Percentiles rank a stretch among this genome's conserved stretches.
Evolutionary conservation across 2,329 filamentous ascomycete species (phyloP).

Genomic region (Fusarium musae): DNA sequence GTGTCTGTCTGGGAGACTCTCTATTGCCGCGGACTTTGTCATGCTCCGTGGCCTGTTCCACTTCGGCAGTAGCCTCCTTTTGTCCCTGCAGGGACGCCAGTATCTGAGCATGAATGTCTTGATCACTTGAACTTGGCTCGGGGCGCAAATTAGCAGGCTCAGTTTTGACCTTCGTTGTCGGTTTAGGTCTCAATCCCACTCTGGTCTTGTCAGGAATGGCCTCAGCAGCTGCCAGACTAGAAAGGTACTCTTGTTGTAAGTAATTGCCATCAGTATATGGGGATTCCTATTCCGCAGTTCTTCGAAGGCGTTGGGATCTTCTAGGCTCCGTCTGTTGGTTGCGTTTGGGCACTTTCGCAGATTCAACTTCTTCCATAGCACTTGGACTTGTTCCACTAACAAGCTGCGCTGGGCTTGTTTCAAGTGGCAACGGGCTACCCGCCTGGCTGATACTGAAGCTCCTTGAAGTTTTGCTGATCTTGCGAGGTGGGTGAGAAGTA

Average conservation of each 20-base stretch:
- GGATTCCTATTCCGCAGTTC: conserved; percentile 20
- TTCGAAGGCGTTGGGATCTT: conserved; percentile 11
- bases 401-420: not conserved
- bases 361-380: not conserved
- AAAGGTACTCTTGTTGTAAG: conserved; percentile 13
- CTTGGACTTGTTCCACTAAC: not conserved
- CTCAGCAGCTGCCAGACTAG: not conserved
- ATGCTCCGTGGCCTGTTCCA: not conserved
- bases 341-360: not conserved
- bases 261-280: not conserved
- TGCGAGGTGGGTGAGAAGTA: conserved; percentile 1
- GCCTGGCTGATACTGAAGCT: conserved; percentile 44
- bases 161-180: not conserved
- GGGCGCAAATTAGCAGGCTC: not conserved
- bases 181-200: not conserved
- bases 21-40: not conserved
- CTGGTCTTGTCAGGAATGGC: not conserved
- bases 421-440: conserved; percentile 43
- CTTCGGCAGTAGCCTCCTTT: not conserved
- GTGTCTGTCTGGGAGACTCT: not conserved
- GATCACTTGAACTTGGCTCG: not conserved
- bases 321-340: conserved; percentile 6
- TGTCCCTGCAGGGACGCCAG: conserved; percentile 23
- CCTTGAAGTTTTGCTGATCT: conserved; percentile 26
- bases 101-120: conserved; percentile 33